Conservation (phyloP, 169 alveolate genomes). For the Prorocentrum cordatum region DNA sequence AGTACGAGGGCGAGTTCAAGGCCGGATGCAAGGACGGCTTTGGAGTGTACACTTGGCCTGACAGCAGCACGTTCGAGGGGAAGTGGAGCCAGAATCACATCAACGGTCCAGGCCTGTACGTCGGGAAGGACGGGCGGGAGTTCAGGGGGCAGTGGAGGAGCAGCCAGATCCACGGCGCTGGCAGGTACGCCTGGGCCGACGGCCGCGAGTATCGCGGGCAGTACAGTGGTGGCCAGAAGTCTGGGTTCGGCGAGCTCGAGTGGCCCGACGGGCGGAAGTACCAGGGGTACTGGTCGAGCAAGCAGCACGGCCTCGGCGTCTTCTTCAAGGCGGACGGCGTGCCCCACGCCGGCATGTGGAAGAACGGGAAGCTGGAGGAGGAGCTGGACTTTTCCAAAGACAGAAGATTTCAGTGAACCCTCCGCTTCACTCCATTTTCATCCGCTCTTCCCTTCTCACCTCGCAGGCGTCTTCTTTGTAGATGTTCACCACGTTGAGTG, state of each 20-base stretch:
- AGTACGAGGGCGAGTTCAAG: not conserved
- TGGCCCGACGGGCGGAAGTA: not conserved
- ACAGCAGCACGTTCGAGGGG: not conserved
- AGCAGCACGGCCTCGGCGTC: no score
- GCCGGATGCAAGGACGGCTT: not conserved
- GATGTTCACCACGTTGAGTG: no score
- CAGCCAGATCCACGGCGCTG: not conserved
- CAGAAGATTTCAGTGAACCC: no score
- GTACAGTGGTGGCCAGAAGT: not conserved
- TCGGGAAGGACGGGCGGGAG: not conserved
- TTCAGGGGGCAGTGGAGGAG: not conserved
- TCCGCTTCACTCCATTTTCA: no score
- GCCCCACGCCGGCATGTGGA: no score
- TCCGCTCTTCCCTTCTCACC: no score
- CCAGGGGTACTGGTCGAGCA: not conserved
- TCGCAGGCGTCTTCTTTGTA: no score
- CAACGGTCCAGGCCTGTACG: not conserved
- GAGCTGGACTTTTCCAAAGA: no score
- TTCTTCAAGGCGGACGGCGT: no score
- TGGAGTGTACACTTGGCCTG: not conserved
- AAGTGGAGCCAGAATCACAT: not conserved
- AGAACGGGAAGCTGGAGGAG: no score
- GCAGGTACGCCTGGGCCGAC: not conserved
- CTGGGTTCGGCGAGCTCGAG: not conserved
- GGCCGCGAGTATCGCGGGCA: slow-evolving; percentile 3